Evolutionary conservation across 2,329 filamentous ascomycete species (phyloP).

Genomic region (Cephalotrichum gorgonifer): DNA sequence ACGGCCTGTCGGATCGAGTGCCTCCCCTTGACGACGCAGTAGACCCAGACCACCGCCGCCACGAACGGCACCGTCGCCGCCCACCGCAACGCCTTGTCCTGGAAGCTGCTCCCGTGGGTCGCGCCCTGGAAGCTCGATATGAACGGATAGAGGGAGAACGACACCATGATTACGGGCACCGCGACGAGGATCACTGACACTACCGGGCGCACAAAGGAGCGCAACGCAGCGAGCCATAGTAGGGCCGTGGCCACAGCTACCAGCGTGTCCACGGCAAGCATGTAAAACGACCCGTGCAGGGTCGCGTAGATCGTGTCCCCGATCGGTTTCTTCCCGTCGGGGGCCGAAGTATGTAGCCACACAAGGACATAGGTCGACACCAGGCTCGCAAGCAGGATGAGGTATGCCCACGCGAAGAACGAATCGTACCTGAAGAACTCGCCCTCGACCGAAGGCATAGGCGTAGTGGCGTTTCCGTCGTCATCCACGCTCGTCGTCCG

Average conservation of each 20-base stretch:
- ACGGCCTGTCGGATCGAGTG: constrained; percentile 74
- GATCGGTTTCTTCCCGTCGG: constrained; percentile 55
- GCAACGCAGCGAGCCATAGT: constrained; percentile 78
- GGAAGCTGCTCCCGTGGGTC: constrained; percentile 65
- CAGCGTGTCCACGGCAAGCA: constrained; percentile 83
- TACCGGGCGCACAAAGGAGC: constrained; percentile 78
- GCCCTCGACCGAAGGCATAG: constrained; percentile 26
- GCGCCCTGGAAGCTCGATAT: constrained; percentile 77
- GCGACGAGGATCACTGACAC: constrained; percentile 72
- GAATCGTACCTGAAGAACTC: constrained; percentile 75
- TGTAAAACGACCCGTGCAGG: constrained; percentile 74
- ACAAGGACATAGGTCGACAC: constrained; percentile 84
- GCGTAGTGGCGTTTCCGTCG: constrained; percentile 6
- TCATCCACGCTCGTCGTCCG: constrained; percentile 9
- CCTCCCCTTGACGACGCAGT: constrained; percentile 70
- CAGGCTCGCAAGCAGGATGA: constrained; percentile 74
- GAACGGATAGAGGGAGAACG: constrained; percentile 85
- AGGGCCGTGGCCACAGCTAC: constrained; percentile 83
- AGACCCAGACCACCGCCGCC: constrained; percentile 69
- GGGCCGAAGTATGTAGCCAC: constrained; percentile 75
- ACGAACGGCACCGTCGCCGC: constrained; percentile 66
- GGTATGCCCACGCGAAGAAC: constrained; percentile 85
- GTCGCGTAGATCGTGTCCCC: constrained; percentile 94
- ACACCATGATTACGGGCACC: constrained; percentile 76
- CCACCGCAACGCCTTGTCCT: constrained; percentile 86